Percentiles rank a stretch among this genome's conserved stretches.
Conservation (phyloP, 306 rosid species). For the Citrullus amarus region DNA sequence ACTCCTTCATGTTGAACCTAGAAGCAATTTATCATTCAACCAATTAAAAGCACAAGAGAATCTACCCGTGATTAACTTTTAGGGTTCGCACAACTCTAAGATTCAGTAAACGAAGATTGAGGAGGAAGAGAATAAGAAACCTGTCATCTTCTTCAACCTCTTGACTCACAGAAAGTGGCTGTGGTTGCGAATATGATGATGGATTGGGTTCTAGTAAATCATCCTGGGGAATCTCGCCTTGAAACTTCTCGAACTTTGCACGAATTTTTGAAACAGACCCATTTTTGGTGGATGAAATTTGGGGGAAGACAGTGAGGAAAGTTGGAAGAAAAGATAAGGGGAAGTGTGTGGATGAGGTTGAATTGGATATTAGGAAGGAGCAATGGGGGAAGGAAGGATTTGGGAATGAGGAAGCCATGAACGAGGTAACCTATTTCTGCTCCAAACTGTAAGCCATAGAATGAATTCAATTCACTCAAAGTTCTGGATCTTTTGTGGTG, state of each 20-base stretch:
- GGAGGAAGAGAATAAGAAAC: slow-evolving; percentile 19
- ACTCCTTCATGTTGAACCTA: not conserved
- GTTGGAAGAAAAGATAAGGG: slow-evolving; percentile 31
- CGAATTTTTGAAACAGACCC: slow-evolving; percentile 25
- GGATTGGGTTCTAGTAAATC: slow-evolving; percentile 16
- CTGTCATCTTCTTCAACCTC: slow-evolving; percentile 64
- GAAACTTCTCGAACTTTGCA: slow-evolving; percentile 86
- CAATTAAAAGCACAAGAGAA: not conserved
- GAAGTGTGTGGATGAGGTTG: slow-evolving; percentile 39
- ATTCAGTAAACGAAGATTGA: not conserved
- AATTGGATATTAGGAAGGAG: slow-evolving; percentile 18
- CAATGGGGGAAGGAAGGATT: slow-evolving; percentile 23
- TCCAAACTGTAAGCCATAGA: not conserved
- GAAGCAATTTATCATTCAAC: not conserved
- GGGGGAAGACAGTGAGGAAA: slow-evolving; percentile 20
- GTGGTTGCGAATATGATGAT: slow-evolving; percentile 18
- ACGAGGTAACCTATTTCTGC: not conserved
- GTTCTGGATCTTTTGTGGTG: not conserved
- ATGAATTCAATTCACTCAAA: not conserved
- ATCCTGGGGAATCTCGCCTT: slow-evolving; percentile 31
- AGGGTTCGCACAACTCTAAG: not conserved
- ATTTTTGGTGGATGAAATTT: slow-evolving; percentile 17
- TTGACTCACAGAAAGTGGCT: slow-evolving; percentile 1
- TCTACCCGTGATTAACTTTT: not conserved
- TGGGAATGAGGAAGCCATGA: slow-evolving; percentile 51